phyloP scores from a whole-genome alignment of 129 eudicot species.

The carrot (Daucus carota) region DH1_v3.0 NC_030386.2:35893501-35894000 shows the following conservation, averaged over 20 bases:
- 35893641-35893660: too few relatives aligned
- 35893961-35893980: conserved; percentile 79
- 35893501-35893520: background rate
- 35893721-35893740: background rate
- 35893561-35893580: too few relatives aligned
- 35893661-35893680: too few relatives aligned
- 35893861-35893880: background rate
- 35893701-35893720: background rate
- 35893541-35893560: background rate
- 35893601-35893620: background rate
- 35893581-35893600: too few relatives aligned
- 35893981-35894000: conserved; percentile 99
- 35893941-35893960: conserved; percentile 79
- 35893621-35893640: background rate
- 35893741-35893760: background rate
- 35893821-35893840: background rate
- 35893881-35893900: background rate
- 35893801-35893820: background rate
- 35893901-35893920: background rate
- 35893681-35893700: background rate
- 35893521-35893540: background rate
- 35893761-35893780: background rate
- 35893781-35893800: background rate
- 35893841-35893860: background rate
- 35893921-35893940: background rate